Evolutionary conservation across 1,284 basidiomycete species (phyloP).

Genomic region (Heterobasidion annosum): DNA sequence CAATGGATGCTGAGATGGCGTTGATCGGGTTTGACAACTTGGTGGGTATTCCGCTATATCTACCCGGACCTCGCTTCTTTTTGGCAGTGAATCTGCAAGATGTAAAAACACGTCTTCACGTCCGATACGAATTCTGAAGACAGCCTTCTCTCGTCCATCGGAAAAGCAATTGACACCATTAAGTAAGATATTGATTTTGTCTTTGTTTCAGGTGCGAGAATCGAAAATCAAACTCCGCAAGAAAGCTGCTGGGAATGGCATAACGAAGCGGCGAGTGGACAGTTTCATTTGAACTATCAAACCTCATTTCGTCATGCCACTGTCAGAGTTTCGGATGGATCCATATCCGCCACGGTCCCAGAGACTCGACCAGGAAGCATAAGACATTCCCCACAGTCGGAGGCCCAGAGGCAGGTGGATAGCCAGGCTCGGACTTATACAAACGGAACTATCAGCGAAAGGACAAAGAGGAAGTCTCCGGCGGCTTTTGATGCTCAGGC

Average conservation of each 20-base stretch:
- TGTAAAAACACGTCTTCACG: not conserved
- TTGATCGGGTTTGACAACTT: constrained; percentile 48
- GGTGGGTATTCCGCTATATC: constrained; percentile 30
- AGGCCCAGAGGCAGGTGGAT: constrained; percentile 45
- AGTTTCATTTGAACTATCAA: too few species aligned
- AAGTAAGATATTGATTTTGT: not conserved
- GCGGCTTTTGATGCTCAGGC: not conserved
- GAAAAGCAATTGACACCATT: not conserved
- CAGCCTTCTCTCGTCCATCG: not conserved
- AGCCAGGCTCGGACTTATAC: constrained; percentile 22
- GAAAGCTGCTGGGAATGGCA: not conserved
- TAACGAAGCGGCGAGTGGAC: not conserved
- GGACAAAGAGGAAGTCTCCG: not conserved
- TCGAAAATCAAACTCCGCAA: not conserved
- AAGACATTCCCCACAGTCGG: not conserved
- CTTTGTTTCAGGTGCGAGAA: not conserved
- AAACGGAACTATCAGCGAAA: not conserved
- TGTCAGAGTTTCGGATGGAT: not conserved
- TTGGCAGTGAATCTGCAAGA: not conserved
- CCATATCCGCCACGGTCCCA: not conserved
- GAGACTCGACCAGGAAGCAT: not conserved
- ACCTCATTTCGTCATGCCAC: too few species aligned
- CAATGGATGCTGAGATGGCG: constrained; percentile 45
- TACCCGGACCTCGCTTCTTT: not conserved
- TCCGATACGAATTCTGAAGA: not conserved